Percentiles rank a stretch among this genome's conserved stretches.
Evolutionary conservation across 768 basidiomycete species (phyloP).

Genomic region (Sutorius australiensis): DNA sequence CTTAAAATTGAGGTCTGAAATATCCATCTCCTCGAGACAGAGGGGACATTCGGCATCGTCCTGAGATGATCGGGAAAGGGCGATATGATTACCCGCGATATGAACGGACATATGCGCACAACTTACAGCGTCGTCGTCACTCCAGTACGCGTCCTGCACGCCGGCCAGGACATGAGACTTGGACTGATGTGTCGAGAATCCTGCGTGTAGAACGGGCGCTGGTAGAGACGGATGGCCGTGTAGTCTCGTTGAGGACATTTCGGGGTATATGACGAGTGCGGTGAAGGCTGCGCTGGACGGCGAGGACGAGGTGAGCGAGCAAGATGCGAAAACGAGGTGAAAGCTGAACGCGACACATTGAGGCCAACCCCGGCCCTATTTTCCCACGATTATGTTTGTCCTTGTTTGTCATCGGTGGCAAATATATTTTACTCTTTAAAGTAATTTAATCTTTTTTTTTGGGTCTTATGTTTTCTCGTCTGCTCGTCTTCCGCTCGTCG

Average conservation of each 20-base stretch:
- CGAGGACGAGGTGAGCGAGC: conserved; percentile 11
- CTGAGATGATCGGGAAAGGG: conserved; percentile 41
- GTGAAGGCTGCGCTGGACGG: conserved; percentile 16
- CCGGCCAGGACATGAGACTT: conserved; percentile 86
- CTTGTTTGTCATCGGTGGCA: conserved; percentile 20
- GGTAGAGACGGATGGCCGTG: conserved; percentile 64
- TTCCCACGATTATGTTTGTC: conserved; percentile 27
- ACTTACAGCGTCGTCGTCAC: conserved; percentile 82
- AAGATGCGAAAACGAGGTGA: conserved; percentile 16
- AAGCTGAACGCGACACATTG: conserved; percentile 25
- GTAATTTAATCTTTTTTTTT: neutral
- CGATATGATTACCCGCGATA: conserved; percentile 13
- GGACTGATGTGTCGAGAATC: conserved; percentile 69
- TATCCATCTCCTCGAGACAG: conserved; percentile 98
- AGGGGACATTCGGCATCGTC: conserved; percentile 98
- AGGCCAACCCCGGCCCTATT: conserved; percentile 16
- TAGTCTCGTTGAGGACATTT: conserved; percentile 53
- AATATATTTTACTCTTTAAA: neutral
- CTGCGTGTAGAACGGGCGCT: conserved; percentile 68
- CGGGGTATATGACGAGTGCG: neutral
- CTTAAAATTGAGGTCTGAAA: conserved; percentile 98
- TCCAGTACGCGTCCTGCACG: conserved; percentile 96
- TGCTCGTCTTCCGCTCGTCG: conserved; percentile 20
- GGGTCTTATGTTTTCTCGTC: conserved; percentile 21
- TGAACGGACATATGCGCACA: neutral